phyloP scores from a whole-genome alignment of 176 grass and related monocot genomes.

The Dendrocalamus sinicus region DNA sequence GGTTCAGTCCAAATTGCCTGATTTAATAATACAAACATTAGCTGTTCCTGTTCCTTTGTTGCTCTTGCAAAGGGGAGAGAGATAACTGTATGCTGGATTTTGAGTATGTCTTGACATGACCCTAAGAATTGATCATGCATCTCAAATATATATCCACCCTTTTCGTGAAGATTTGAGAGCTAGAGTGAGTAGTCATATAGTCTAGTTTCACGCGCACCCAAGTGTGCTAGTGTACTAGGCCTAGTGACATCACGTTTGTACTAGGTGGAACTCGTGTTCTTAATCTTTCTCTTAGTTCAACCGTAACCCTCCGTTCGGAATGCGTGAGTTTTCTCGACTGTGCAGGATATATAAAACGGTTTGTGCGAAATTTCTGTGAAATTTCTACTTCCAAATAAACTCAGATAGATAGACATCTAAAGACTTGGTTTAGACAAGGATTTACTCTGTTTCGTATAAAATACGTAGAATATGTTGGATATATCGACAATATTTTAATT shows the following conservation, averaged over 20 bases:
- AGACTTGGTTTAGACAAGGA: no score
- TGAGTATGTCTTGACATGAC: constrained; percentile 24
- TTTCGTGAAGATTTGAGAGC: constrained; percentile 27
- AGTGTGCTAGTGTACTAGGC: constrained; percentile 39
- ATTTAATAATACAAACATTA: constrained; percentile 45
- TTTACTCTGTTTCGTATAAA: no score
- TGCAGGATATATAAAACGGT: no score
- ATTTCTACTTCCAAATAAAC: no score
- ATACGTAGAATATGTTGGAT: no score
- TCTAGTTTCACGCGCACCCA: constrained; percentile 47
- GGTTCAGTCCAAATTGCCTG: constrained; percentile 39
- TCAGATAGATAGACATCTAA: no score
- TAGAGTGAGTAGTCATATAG: constrained; percentile 35
- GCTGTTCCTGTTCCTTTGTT: constrained; percentile 38
- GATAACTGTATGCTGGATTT: not conserved
- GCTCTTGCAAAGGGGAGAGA: not conserved
- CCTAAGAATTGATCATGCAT: constrained; percentile 26
- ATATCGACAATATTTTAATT: no score
- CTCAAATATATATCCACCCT: not conserved
- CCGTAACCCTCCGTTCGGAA: not conserved
- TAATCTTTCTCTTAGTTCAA: constrained; percentile 4
- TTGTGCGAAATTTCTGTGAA: no score
- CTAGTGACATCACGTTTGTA: constrained; percentile 54
- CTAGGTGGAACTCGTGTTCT: constrained; percentile 35
- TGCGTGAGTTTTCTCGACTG: no score